Evolutionary conservation across 257 asterid genomes (phyloP).

Genomic region (Ilex aquifolium): DNA sequence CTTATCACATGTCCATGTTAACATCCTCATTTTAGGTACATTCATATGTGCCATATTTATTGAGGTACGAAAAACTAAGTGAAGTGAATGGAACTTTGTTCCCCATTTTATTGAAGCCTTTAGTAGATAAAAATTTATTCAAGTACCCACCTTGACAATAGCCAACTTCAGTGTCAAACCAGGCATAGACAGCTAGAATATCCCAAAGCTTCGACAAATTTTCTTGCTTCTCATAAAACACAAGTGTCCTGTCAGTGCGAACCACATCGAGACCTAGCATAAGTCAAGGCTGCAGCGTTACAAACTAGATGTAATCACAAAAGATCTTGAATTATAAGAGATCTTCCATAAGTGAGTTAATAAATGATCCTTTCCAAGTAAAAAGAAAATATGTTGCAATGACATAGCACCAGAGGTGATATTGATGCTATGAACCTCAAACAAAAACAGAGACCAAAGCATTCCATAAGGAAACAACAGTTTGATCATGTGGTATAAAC

Average conservation of each 20-base stretch:
- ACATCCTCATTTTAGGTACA: too few relatives aligned
- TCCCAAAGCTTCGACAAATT: conserved; percentile 87
- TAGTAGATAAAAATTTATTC: conserved; percentile 5
- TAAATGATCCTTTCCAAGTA: neutral
- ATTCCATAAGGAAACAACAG: too few relatives aligned
- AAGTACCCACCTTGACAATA: conserved; percentile 78
- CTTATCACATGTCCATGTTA: too few relatives aligned
- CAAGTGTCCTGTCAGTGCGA: conserved; percentile 83
- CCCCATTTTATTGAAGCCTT: neutral
- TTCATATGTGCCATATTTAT: too few relatives aligned
- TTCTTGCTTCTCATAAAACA: conserved; percentile 72
- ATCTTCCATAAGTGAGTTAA: neutral
- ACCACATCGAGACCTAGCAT: conserved; percentile 79
- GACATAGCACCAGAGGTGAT: neutral
- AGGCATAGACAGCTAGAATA: conserved; percentile 73
- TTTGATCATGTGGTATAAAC: too few relatives aligned
- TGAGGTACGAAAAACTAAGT: too few relatives aligned
- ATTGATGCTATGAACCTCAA: too few relatives aligned
- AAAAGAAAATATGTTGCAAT: neutral
- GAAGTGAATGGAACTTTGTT: too few relatives aligned
- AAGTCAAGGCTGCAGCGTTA: conserved; percentile 9
- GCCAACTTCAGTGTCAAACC: conserved; percentile 88
- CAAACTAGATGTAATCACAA: neutral
- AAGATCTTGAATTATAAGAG: neutral
- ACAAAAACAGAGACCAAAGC: too few relatives aligned